These are phyloP conservation scores for Gossypium thurberi DNA, from an alignment of 345 rosid species.

Conservation along the genomic window DNA sequence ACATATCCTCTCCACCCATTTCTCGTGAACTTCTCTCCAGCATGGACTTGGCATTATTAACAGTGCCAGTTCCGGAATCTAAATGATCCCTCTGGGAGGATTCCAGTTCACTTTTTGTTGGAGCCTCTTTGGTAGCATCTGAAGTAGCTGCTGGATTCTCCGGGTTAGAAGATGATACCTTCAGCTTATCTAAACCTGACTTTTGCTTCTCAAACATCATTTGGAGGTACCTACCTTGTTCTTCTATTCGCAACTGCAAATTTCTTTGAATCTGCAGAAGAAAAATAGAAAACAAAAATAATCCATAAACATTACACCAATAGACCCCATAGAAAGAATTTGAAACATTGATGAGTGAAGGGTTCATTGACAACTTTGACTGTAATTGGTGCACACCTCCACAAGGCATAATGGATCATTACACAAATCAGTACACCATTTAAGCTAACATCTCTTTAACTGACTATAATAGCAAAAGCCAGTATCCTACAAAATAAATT, in stretches of 20 bases:
- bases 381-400: neutral
- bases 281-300: neutral
- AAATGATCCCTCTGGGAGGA: slow-evolving; percentile 25
- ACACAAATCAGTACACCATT: neutral
- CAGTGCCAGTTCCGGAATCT: slow-evolving; percentile 5
- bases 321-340: neutral
- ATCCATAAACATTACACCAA: neutral
- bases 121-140: slow-evolving; percentile 28
- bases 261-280: slow-evolving; percentile 72
- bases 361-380: neutral
- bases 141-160: slow-evolving; percentile 31
- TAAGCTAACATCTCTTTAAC: neutral
- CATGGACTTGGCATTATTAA: slow-evolving; percentile 9
- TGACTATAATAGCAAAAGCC: neutral
- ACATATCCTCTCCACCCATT: slow-evolving; percentile 23
- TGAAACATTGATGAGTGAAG: neutral
- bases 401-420: neutral
- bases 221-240: slow-evolving; percentile 90
- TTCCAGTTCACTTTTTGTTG: slow-evolving; percentile 27
- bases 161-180: slow-evolving; percentile 43
- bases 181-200: slow-evolving; percentile 49
- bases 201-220: slow-evolving; percentile 96
- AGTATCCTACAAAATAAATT: neutral
- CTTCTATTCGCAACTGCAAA: slow-evolving; percentile 89
- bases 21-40: slow-evolving; percentile 23